Evolutionary conservation across 2,329 filamentous ascomycete species (phyloP).

Genomic region (Fusarium penzigii): DNA sequence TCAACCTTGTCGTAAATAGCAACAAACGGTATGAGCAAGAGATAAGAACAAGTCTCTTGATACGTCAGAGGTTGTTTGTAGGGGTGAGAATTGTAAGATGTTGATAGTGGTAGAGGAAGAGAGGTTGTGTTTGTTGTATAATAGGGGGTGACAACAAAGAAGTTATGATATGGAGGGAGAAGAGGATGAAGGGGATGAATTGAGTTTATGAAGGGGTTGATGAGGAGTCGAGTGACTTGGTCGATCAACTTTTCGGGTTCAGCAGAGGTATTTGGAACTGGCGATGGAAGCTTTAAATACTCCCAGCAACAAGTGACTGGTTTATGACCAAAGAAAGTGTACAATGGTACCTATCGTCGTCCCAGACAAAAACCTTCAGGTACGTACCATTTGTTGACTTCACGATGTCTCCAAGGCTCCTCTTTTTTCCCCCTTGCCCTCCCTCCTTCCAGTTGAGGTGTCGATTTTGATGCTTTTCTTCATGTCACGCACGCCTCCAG

Average conservation of each 20-base stretch:
- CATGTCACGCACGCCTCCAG: slow-evolving; percentile 15
- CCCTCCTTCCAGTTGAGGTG: too few species aligned
- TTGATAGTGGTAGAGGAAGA: neutral
- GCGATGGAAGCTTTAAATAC: slow-evolving; percentile 34
- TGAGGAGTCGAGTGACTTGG: slow-evolving; percentile 25
- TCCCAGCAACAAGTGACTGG: slow-evolving; percentile 22
- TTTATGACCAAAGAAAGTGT: slow-evolving; percentile 20
- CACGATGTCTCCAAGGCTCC: slow-evolving; percentile 17
- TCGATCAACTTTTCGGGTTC: slow-evolving; percentile 18
- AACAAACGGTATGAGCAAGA: slow-evolving; percentile 27
- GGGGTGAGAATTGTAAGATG: too few species aligned
- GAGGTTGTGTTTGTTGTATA: slow-evolving; percentile 17
- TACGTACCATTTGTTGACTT: slow-evolving; percentile 20
- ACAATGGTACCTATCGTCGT: slow-evolving; percentile 22
- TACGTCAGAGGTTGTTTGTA: slow-evolving; percentile 15
- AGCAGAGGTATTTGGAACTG: slow-evolving; percentile 16
- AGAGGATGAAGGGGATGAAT: slow-evolving; percentile 13
- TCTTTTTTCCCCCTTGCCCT: slow-evolving; percentile 1
- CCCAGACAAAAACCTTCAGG: slow-evolving; percentile 5
- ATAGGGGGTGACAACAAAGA: slow-evolving; percentile 13
- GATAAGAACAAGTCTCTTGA: slow-evolving; percentile 32
- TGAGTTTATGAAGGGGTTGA: slow-evolving; percentile 9
- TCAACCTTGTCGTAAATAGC: slow-evolving; percentile 34
- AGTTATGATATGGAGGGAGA: slow-evolving; percentile 10
- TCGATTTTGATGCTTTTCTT: slow-evolving; percentile 13